Percentiles rank a stretch among this genome's conserved stretches.
Conservation (phyloP, 768 basidiomycete species). For the Suillus ampliporus region DNA sequence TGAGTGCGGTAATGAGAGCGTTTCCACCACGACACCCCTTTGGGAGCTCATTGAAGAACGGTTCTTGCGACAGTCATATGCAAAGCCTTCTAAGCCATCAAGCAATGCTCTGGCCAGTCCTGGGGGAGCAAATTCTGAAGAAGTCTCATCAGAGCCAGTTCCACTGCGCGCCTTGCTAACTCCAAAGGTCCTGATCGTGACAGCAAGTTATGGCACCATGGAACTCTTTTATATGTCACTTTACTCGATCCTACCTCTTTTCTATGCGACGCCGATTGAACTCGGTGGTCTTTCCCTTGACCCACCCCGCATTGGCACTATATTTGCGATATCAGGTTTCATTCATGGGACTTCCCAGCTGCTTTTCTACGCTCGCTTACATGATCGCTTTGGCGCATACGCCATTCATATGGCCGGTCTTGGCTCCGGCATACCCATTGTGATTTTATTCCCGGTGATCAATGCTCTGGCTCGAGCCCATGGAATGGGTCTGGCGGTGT, state of each 20-base stretch:
- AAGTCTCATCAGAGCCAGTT: constrained; percentile 32
- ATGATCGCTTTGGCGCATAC: constrained; percentile 63
- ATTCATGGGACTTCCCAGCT: constrained; percentile 55
- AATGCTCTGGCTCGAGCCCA: constrained; percentile 38
- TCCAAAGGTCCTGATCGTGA: constrained; percentile 59
- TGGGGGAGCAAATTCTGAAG: neutral
- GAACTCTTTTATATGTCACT: constrained; percentile 69
- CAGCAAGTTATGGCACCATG: constrained; percentile 64
- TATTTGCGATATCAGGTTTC: constrained; percentile 33
- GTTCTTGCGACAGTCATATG: neutral
- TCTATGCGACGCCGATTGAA: constrained; percentile 36
- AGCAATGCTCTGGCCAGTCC: neutral
- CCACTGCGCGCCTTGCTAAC: constrained; percentile 57
- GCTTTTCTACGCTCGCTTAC: constrained; percentile 62
- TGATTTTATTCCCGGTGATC: constrained; percentile 46
- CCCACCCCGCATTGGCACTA: constrained; percentile 37
- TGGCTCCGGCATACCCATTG: constrained; percentile 49
- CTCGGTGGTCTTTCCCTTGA: constrained; percentile 34
- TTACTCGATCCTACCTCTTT: constrained; percentile 48
- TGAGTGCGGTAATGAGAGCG: neutral
- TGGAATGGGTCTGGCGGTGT: constrained; percentile 40
- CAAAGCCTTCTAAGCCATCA: neutral
- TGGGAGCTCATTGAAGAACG: neutral
- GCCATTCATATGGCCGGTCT: constrained; percentile 59
- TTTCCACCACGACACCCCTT: neutral